phyloP scores from a whole-genome alignment of 1,139 yeast species.

The Citeromyces siamensis region DNA sequence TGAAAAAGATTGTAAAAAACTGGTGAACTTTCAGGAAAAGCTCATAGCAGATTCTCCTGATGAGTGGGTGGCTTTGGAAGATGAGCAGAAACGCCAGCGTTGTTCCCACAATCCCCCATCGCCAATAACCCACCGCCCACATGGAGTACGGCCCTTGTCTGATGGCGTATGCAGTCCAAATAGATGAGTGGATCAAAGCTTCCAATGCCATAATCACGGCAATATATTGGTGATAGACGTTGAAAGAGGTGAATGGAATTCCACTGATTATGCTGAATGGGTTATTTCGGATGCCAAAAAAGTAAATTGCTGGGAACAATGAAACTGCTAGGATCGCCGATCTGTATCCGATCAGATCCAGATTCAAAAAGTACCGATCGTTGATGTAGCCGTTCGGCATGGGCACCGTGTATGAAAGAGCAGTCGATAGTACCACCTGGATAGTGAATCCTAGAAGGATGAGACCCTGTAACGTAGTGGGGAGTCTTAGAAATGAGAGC shows the following conservation, averaged over 20 bases:
- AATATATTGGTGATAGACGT: constrained; percentile 31
- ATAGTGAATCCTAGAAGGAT: constrained; percentile 25
- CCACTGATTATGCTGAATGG: constrained; percentile 40
- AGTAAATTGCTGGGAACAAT: constrained; percentile 36
- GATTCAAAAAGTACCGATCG: constrained; percentile 22
- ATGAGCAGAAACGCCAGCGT: constrained; percentile 26
- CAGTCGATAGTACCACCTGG: constrained; percentile 22
- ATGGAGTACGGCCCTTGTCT: constrained; percentile 11
- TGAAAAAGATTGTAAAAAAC: constrained; percentile 21
- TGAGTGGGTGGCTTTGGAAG: constrained; percentile 27
- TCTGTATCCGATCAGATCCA: constrained; percentile 39
- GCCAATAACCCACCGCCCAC: constrained; percentile 11
- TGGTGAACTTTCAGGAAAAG: constrained; percentile 24
- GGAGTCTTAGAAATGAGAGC: constrained; percentile 20
- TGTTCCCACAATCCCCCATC: constrained; percentile 40
- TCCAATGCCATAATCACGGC: constrained; percentile 23
- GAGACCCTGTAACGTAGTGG: constrained; percentile 34
- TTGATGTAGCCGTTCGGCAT: constrained; percentile 28
- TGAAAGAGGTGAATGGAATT: constrained; percentile 31
- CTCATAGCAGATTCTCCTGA: constrained; percentile 36
- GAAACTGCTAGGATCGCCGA: constrained; percentile 36
- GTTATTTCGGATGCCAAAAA: constrained; percentile 51
- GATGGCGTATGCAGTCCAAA: constrained; percentile 15
- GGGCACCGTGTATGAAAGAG: constrained; percentile 24
- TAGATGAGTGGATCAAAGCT: constrained; percentile 13